Conservation (phyloP, 2,329 filamentous ascomycete species). For the Aspergillus phoenicis region DNA sequence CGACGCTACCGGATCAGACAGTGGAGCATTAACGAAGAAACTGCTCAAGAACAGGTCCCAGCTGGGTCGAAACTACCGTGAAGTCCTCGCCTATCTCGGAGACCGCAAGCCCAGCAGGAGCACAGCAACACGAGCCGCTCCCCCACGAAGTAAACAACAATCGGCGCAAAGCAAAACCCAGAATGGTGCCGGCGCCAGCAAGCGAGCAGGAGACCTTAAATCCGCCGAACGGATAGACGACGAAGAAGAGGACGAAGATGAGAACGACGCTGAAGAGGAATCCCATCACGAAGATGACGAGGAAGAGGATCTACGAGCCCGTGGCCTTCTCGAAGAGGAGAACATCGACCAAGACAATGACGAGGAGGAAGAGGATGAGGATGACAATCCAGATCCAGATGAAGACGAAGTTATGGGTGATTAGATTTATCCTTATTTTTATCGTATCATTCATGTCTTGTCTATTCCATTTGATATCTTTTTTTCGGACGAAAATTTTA, state of each 20-base stretch:
- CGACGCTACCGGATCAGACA: slow-evolving; percentile 63
- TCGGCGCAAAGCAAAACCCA: slow-evolving; percentile 16
- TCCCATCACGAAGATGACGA: slow-evolving; percentile 33
- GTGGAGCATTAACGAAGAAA: slow-evolving; percentile 68
- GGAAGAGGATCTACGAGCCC: slow-evolving; percentile 20
- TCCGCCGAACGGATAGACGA: slow-evolving; percentile 49
- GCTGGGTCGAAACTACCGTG: slow-evolving; percentile 82
- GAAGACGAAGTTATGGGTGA: slow-evolving; percentile 50
- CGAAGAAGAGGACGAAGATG: slow-evolving; percentile 45
- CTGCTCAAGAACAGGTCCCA: slow-evolving; percentile 77
- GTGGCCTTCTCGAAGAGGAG: slow-evolving; percentile 35
- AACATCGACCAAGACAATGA: slow-evolving; percentile 44
- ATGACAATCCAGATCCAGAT: slow-evolving; percentile 34
- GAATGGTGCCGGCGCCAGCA: slow-evolving; percentile 20
- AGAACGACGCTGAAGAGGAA: slow-evolving; percentile 20
- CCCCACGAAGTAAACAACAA: slow-evolving; percentile 40
- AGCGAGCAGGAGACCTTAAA: slow-evolving; percentile 29
- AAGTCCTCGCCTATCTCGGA: slow-evolving; percentile 79
- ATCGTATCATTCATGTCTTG: not conserved
- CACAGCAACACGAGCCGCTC: slow-evolving; percentile 19
- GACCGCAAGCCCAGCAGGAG: slow-evolving; percentile 55
- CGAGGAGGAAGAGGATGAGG: slow-evolving; percentile 38
- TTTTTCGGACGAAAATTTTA: not conserved
- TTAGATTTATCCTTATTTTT: slow-evolving; percentile 22
- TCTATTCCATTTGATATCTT: not conserved